phyloP scores from a whole-genome alignment of 148 eudicot species.

The Chenopodium berlandieri region DNA sequence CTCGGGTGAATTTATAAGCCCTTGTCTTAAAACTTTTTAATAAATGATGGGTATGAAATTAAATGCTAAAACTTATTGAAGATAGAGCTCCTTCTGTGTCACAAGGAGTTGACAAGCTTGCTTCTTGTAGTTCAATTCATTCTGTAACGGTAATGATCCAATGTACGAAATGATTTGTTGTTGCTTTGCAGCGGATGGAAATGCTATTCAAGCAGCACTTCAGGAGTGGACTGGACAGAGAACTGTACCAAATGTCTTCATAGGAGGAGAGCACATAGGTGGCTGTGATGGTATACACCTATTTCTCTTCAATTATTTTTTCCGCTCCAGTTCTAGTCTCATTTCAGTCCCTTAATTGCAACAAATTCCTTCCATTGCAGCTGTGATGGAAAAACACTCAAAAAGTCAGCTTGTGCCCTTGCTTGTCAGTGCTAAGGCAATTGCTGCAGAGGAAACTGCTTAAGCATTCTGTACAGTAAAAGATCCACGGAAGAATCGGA shows the following conservation, averaged over 20 bases:
- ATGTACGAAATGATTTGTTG: background rate
- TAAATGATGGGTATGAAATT: too few relatives aligned
- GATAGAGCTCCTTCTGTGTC: background rate
- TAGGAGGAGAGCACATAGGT: conserved; percentile 71
- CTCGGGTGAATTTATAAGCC: too few relatives aligned
- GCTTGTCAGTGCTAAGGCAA: conserved; percentile 56
- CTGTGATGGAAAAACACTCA: conserved; percentile 44
- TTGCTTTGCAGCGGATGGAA: conserved; percentile 58
- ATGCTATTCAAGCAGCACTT: conserved; percentile 61
- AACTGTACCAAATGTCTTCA: conserved; percentile 84
- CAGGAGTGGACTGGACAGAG: conserved; percentile 74
- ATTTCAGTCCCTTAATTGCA: background rate
- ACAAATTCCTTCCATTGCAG: conserved; percentile 36
- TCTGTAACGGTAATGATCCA: background rate
- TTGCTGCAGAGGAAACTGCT: conserved; percentile 22
- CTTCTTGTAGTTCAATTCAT: background rate
- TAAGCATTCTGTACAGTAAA: conserved; percentile 6
- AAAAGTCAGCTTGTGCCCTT: conserved; percentile 61
- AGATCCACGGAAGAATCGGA: background rate
- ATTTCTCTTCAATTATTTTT: background rate
- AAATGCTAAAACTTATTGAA: background rate
- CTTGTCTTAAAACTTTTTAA: too few relatives aligned
- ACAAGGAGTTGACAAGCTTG: background rate
- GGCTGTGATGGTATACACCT: conserved; percentile 54
- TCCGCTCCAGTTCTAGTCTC: background rate